These are phyloP conservation scores for Brassica cretica DNA, from an alignment of 345 rosid species.

Conservation along the genomic window DNA sequence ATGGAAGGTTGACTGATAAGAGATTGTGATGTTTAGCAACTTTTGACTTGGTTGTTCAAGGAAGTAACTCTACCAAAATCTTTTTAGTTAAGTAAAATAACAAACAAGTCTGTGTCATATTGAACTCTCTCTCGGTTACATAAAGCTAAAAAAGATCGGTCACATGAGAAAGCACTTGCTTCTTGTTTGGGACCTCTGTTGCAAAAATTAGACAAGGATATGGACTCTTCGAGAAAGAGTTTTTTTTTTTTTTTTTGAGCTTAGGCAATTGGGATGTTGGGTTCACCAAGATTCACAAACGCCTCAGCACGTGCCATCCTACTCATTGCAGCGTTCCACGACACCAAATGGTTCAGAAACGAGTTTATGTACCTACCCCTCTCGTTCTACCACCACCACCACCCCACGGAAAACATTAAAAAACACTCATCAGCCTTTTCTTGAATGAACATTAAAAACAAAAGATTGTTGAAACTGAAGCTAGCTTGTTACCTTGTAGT, in stretches of 20 bases:
- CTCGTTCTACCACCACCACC: conserved; percentile 56
- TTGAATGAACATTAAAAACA: background rate
- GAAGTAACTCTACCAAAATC: background rate
- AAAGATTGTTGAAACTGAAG: background rate
- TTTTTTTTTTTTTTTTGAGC: background rate
- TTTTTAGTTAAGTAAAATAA: background rate
- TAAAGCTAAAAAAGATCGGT: conserved; percentile 13
- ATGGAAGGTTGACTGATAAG: background rate
- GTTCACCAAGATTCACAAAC: conserved; percentile 84
- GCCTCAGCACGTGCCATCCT: conserved; percentile 86
- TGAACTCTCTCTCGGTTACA: background rate
- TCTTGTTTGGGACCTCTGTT: conserved; percentile 21
- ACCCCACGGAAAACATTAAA: background rate
- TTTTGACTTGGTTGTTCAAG: background rate
- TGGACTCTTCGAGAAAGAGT: conserved; percentile 9
- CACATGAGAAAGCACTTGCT: conserved; percentile 20
- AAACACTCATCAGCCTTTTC: conserved; percentile 1
- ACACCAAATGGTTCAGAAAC: conserved; percentile 84
- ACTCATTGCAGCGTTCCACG: conserved; percentile 75
- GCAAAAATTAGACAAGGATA: conserved; percentile 21
- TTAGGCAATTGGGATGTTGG: conserved; percentile 37
- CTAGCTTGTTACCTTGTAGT: conserved; percentile 66
- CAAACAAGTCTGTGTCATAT: background rate
- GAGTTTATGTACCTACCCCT: conserved; percentile 60
- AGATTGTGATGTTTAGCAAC: background rate